Percentiles rank a stretch among this genome's conserved stretches.
Conservation (phyloP, 2,329 filamentous ascomycete genomes). For the Chalaropsis thielavioides region DNA sequence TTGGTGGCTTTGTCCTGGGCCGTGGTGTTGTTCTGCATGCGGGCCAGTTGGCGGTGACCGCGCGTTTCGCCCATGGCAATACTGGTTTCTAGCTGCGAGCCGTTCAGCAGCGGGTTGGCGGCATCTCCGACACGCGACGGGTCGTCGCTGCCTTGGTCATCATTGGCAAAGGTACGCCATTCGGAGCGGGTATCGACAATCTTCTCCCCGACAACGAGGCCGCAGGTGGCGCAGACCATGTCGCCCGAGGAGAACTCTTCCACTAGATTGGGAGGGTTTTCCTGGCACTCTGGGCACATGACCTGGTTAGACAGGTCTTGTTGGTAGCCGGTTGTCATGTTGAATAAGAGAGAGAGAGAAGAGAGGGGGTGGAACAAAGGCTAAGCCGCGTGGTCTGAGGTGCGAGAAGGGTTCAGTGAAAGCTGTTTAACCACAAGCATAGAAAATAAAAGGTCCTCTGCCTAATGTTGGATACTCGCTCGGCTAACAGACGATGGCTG, state of each 20-base stretch:
- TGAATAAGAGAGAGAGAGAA: constrained; percentile 1
- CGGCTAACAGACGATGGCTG: background rate
- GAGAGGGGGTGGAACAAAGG: background rate
- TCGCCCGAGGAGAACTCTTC: constrained; percentile 89
- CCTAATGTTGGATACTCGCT: background rate
- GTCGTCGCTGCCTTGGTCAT: constrained; percentile 91
- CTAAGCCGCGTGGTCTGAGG: background rate
- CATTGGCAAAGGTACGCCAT: constrained; percentile 98
- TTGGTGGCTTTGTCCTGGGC: constrained; percentile 74
- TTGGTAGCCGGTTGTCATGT: constrained; percentile 37
- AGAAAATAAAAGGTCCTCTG: background rate
- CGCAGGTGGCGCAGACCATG: constrained; percentile 83
- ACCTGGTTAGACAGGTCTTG: constrained; percentile 79
- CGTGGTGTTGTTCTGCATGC: constrained; percentile 73
- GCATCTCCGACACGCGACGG: constrained; percentile 96
- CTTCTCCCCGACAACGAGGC: constrained; percentile 75
- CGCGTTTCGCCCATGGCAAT: constrained; percentile 72
- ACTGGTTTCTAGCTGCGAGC: constrained; percentile 73
- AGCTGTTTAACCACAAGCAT: background rate
- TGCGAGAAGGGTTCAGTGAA: background rate
- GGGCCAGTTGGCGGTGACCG: constrained; percentile 58
- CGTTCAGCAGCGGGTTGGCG: constrained; percentile 77
- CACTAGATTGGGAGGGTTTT: constrained; percentile 78
- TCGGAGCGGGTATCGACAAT: constrained; percentile 94
- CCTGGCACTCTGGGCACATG: constrained; percentile 81